Conservation (phyloP, 2,329 filamentous ascomycete genomes). For the Fusarium redolens region DNA sequence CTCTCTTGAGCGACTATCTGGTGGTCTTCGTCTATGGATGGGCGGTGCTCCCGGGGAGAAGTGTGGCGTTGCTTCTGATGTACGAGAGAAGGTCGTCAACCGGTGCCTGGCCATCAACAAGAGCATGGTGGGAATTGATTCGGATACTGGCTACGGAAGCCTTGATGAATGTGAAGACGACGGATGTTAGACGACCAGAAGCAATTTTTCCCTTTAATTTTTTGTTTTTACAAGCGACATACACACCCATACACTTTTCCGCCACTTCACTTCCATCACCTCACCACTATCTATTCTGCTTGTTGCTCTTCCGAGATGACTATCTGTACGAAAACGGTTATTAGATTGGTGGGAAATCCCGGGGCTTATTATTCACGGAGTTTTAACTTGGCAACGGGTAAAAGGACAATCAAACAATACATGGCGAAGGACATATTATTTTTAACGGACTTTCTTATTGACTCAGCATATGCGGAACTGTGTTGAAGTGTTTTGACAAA, state of each 20-base stretch:
- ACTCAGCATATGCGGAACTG: constrained; percentile 24
- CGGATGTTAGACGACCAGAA: constrained; percentile 38
- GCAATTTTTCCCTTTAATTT: constrained; percentile 1
- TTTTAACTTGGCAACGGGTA: constrained; percentile 40
- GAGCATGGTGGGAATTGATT: constrained; percentile 68
- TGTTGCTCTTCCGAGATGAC: constrained; percentile 31
- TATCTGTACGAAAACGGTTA: constrained; percentile 45
- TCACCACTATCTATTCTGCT: constrained; percentile 13
- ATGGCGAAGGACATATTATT: constrained; percentile 32
- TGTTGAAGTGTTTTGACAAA: constrained; percentile 37
- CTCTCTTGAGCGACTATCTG: constrained; percentile 67
- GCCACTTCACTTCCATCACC: constrained; percentile 29
- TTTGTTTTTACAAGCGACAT: constrained; percentile 11
- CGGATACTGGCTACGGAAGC: constrained; percentile 69
- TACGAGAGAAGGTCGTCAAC: constrained; percentile 66
- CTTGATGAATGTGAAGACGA: constrained; percentile 62
- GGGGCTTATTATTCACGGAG: constrained; percentile 33
- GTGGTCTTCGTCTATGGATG: constrained; percentile 70
- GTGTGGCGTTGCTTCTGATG: constrained; percentile 61
- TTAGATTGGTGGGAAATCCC: constrained; percentile 39
- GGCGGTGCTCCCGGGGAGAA: constrained; percentile 63
- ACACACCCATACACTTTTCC: constrained; percentile 5
- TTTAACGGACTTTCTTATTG: constrained; percentile 10
- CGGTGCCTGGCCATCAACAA: constrained; percentile 67
- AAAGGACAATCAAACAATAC: constrained; percentile 38